A percentile compares a stretch with the other conserved stretches of the same genome.
phyloP scores from a whole-genome alignment of 139 green algal species.

The Tetradesmus obliquus region DNA sequence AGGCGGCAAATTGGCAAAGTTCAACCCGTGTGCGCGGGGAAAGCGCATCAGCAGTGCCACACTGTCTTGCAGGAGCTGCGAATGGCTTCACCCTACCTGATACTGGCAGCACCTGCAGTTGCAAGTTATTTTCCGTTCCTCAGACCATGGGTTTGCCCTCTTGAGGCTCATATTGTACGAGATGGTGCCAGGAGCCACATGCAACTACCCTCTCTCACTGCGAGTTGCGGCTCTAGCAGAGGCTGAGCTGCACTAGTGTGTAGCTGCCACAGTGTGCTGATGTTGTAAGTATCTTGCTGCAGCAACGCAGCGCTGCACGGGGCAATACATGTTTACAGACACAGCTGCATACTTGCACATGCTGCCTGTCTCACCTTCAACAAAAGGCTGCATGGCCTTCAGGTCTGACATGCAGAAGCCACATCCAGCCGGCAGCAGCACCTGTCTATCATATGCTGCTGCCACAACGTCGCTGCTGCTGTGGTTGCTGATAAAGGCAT shows the following conservation, averaged over 20 bases:
- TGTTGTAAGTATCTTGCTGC: not conserved
- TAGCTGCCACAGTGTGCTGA: not conserved
- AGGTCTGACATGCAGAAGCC: conserved; percentile 70
- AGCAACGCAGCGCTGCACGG: not conserved
- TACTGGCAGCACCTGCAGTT: no score
- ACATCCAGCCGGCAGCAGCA: conserved; percentile 59
- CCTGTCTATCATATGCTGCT: conserved; percentile 17
- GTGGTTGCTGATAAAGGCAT: conserved; percentile 12
- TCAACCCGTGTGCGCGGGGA: no score
- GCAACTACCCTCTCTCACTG: not conserved
- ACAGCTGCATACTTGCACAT: not conserved
- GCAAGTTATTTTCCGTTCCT: no score
- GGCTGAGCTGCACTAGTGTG: not conserved
- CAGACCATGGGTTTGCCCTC: no score
- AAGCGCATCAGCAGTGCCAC: no score
- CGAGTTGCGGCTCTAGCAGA: not conserved
- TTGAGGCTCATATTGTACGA: no score
- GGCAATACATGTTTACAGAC: not conserved
- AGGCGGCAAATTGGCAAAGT: no score
- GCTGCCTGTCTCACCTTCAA: conserved; percentile 35
- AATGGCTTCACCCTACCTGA: no score
- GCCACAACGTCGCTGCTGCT: conserved; percentile 17
- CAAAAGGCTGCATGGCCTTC: conserved; percentile 51
- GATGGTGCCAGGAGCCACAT: no score
- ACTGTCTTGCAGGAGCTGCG: no score